Evolutionary conservation across 1,284 basidiomycete genomes (phyloP), one percentile per base, ranked within the genome.

Genomic region (Mycena sp.): DNA sequence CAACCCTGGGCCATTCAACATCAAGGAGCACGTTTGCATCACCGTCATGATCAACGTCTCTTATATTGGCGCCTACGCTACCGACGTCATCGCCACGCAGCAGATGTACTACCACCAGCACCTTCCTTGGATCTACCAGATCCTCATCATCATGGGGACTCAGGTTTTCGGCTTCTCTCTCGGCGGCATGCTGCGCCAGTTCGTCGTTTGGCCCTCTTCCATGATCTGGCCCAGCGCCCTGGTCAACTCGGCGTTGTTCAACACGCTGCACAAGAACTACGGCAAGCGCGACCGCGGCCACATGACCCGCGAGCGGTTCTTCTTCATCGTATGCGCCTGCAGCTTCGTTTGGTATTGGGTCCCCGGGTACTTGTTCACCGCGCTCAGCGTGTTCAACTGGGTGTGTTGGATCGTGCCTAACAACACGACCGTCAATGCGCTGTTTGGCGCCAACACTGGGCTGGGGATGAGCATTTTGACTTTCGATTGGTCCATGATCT

Each of bases 171-270:
- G 91, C 17, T 92, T 91, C 78, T 83, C 88, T 11, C 81, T 89
- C 70, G 94, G 93, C 26, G 98, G 96, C 16, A 69, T 95, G 59
- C 85, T 91, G 57, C 86, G 93, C 41, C 86, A 88, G 65, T 92
- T 94, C 80, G 87, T 97, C 70, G 90, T 96, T 49, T 96, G 93
- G 87, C 95, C 96, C 0, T 85, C 92, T 12, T 89, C 89, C 74
- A 96, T 98, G 94, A 92, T 98, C 75, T 98, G 95, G 95, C 95
- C 95, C n/a, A 90, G 91, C 59, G 93, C 94, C 58, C 83, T 98
- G 65, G 94, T 96, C 71, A 92, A 89, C 75, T 89, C 89, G 45
- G 94, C 96, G 19, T 84, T 98, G 50, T 92, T 97, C 81, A 96
- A 96, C 76, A 96, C 95, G n/a, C 85, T 98, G 56, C 95, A 98